Percentiles rank a stretch among this genome's conserved stretches.
phyloP scores from a whole-genome alignment of 164 flowering plant genomes.

The Magnolia sinica region DNA sequence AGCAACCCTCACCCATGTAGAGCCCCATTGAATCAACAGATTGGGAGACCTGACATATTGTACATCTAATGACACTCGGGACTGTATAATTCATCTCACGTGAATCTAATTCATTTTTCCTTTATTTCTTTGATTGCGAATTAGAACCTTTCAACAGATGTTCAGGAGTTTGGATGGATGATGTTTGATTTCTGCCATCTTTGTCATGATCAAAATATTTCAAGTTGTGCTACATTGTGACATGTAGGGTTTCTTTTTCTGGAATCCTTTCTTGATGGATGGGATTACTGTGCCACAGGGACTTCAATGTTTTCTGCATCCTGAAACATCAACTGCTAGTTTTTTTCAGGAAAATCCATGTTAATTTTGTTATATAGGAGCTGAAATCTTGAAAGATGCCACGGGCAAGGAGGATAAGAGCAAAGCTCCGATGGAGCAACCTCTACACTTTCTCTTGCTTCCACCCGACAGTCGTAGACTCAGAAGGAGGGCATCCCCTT shows the following conservation, averaged over 20 bases:
- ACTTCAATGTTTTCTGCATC: neutral
- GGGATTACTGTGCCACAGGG: neutral
- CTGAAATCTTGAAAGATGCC: conserved; percentile 6
- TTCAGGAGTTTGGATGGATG: neutral
- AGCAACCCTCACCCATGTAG: no score
- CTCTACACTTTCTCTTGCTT: conserved; percentile 48
- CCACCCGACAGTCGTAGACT: conserved; percentile 27
- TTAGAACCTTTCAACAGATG: neutral
- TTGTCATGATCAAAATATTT: neutral
- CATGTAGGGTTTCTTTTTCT: neutral
- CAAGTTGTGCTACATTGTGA: neutral
- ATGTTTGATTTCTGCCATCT: neutral
- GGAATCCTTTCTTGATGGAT: neutral
- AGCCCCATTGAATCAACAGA: no score
- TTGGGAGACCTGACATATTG: no score
- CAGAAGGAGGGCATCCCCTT: conserved; percentile 41
- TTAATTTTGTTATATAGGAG: neutral
- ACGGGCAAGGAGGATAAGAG: conserved; percentile 28
- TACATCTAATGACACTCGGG: no score
- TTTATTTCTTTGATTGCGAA: no score
- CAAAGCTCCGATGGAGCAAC: conserved; percentile 40
- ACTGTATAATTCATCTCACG: no score
- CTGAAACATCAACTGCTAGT: neutral
- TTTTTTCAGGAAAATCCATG: neutral
- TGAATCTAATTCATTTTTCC: no score